Percentiles rank a stretch among this genome's conserved stretches.
Conservation (phyloP, 2,329 filamentous ascomycete species). For the Endoconidiophora polonica region DNA sequence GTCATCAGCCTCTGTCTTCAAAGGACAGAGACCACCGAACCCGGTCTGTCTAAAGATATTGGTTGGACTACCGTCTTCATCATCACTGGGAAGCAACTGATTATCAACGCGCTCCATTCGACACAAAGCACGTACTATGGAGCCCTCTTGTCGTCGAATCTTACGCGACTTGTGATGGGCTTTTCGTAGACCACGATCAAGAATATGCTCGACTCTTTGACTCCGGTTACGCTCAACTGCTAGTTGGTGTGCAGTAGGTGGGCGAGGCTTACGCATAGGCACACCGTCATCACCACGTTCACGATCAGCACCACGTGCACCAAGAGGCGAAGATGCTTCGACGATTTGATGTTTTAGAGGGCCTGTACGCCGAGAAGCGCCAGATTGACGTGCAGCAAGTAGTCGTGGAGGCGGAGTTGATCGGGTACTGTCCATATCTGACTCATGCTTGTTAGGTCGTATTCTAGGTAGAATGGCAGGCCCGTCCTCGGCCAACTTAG, state of each 20-base stretch:
- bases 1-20: slow-evolving; percentile 49
- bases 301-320: slow-evolving; percentile 35
- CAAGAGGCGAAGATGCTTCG: slow-evolving; percentile 43
- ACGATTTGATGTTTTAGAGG: slow-evolving; percentile 42
- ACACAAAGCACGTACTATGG: slow-evolving; percentile 48
- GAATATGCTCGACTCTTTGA: slow-evolving; percentile 65
- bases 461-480: slow-evolving; percentile 46
- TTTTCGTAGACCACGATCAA: slow-evolving; percentile 55
- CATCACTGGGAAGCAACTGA: slow-evolving; percentile 46
- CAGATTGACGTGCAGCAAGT: slow-evolving; percentile 4
- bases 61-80: slow-evolving; percentile 25
- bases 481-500: slow-evolving; percentile 32
- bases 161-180: slow-evolving; percentile 48
- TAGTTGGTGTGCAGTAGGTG: slow-evolving; percentile 65
- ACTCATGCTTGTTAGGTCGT: slow-evolving; percentile 43
- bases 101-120: slow-evolving; percentile 41
- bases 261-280: slow-evolving; percentile 48
- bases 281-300: slow-evolving; percentile 22
- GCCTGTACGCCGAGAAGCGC: slow-evolving; percentile 17
- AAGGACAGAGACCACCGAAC: slow-evolving; percentile 46
- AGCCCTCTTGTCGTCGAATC: slow-evolving; percentile 44
- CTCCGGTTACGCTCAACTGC: slow-evolving; percentile 65
- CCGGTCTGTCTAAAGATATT: slow-evolving; percentile 36
- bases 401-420: slow-evolving; percentile 23
- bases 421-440: slow-evolving; percentile 28